phyloP scores from a whole-genome alignment of 495 filamentous ascomycete species.

The Staphylotrichum tortipilum region DNA sequence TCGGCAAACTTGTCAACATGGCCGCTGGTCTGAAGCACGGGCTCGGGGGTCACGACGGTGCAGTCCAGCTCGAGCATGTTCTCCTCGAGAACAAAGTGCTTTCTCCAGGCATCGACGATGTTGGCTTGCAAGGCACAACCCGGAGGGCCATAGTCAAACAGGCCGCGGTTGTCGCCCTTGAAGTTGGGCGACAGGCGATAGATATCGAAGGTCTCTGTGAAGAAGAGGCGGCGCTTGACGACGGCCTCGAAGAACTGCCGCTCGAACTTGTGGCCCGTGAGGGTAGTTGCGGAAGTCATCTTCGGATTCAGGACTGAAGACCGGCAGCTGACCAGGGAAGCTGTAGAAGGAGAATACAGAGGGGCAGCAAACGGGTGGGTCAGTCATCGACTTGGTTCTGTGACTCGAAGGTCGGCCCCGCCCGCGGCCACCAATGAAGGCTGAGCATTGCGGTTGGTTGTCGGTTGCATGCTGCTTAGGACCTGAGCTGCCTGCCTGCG shows the following conservation, averaged over 20 bases:
- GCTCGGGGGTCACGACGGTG: constrained; percentile 59
- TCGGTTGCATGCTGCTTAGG: no score
- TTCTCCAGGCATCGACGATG: constrained; percentile 76
- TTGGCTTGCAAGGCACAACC: constrained; percentile 65
- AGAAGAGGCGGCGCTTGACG: constrained; percentile 34
- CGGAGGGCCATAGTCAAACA: constrained; percentile 69
- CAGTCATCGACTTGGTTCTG: no score
- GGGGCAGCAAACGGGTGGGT: no score
- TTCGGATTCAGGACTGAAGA: no score
- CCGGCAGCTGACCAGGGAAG: no score
- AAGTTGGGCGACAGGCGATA: constrained; percentile 59
- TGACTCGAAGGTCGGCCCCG: no score
- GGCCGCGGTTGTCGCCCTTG: constrained; percentile 58
- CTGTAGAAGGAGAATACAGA: no score
- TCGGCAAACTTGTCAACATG: constrained; percentile 92
- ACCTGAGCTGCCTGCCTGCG: no score
- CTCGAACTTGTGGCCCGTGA: constrained; percentile 37
- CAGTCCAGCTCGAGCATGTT: constrained; percentile 77
- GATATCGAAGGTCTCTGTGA: constrained; percentile 45
- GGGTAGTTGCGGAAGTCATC: constrained; percentile 18
- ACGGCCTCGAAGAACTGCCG: constrained; percentile 36
- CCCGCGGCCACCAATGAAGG: no score
- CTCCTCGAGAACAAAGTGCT: constrained; percentile 74
- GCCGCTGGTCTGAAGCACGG: constrained; percentile 83
- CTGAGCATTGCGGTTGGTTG: no score